phyloP scores from a whole-genome alignment of 495 filamentous ascomycete genomes.

The Penicillium cataractarum region DNA sequence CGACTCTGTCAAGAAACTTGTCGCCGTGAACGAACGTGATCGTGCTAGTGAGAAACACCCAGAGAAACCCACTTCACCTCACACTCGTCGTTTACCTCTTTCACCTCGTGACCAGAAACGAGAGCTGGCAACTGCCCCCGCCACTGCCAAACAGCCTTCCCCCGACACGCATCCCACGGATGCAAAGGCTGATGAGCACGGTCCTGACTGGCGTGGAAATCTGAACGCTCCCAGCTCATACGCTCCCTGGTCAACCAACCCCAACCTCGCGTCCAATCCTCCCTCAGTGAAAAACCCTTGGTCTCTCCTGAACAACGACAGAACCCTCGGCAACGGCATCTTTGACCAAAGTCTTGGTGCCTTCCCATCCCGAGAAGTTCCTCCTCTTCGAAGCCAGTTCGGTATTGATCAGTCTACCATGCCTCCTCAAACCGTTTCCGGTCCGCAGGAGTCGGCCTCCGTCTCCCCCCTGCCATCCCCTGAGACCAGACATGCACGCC shows the following conservation, averaged over 20 bases:
- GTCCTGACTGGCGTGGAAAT: constrained; percentile 42
- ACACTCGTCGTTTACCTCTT: constrained; percentile 37
- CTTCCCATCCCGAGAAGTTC: constrained; percentile 43
- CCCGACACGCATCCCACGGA: constrained; percentile 19
- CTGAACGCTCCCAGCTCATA: constrained; percentile 35
- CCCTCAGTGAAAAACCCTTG: constrained; percentile 65
- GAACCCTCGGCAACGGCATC: constrained; percentile 76
- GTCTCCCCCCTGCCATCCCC: constrained; percentile 41
- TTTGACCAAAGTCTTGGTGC: constrained; percentile 66
- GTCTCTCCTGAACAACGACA: constrained; percentile 72
- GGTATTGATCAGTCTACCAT: constrained; percentile 44
- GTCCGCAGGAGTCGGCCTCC: constrained; percentile 36
- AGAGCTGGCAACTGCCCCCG: constrained; percentile 29
- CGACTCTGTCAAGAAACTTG: constrained; percentile 47
- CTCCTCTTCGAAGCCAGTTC: constrained; percentile 43
- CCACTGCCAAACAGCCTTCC: neutral
- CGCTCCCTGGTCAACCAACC: constrained; percentile 38
- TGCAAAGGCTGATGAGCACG: constrained; percentile 39
- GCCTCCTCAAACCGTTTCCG: constrained; percentile 38
- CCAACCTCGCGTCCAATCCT: constrained; percentile 39
- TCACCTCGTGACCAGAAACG: constrained; percentile 39
- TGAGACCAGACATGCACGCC: constrained; percentile 39
- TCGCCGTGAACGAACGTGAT: constrained; percentile 44
- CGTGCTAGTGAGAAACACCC: constrained; percentile 41
- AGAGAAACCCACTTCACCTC: constrained; percentile 16